Evolutionary conservation across 768 basidiomycete species (phyloP).

Genomic region (Leccinum fibrillosum): DNA sequence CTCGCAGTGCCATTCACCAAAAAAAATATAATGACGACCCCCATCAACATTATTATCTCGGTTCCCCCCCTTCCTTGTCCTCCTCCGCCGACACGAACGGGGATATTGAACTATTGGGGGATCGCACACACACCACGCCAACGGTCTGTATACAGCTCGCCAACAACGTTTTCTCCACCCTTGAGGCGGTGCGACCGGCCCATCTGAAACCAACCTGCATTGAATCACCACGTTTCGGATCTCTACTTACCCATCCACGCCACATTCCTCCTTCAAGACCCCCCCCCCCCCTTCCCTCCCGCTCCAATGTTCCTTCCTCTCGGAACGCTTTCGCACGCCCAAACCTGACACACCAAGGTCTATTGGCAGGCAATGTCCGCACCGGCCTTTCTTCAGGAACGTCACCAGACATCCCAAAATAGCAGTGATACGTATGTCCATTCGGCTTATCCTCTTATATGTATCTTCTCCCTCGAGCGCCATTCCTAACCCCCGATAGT

Average conservation of each 20-base stretch:
- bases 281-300: background rate
- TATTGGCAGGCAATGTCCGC: slow-evolving; percentile 5
- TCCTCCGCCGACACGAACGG: slow-evolving; percentile 2
- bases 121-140: background rate
- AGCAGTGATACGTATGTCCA: slow-evolving; percentile 14
- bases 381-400: slow-evolving; percentile 18
- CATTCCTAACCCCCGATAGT: background rate
- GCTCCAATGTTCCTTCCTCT: background rate
- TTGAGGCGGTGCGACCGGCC: slow-evolving; percentile 12
- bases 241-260: slow-evolving; percentile 3
- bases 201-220: slow-evolving; percentile 6
- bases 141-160: slow-evolving; percentile 17
- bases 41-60: background rate
- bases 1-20: background rate
- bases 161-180: slow-evolving; percentile 21
- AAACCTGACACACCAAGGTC: slow-evolving; percentile 12
- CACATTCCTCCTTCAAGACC: slow-evolving; percentile 1
- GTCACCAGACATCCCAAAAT: slow-evolving; percentile 12
- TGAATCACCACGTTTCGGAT: slow-evolving; percentile 16
- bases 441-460: slow-evolving; percentile 13
- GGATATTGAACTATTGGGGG: no score
- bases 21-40: slow-evolving; percentile 3
- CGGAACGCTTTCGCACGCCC: slow-evolving; percentile 9
- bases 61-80: background rate
- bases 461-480: slow-evolving; percentile 1